Percentiles rank a stretch among this genome's conserved stretches.
Evolutionary conservation across 371 early-diverging fungal genomes (phyloP).

Genomic region (Sporodiniella umbellata): DNA sequence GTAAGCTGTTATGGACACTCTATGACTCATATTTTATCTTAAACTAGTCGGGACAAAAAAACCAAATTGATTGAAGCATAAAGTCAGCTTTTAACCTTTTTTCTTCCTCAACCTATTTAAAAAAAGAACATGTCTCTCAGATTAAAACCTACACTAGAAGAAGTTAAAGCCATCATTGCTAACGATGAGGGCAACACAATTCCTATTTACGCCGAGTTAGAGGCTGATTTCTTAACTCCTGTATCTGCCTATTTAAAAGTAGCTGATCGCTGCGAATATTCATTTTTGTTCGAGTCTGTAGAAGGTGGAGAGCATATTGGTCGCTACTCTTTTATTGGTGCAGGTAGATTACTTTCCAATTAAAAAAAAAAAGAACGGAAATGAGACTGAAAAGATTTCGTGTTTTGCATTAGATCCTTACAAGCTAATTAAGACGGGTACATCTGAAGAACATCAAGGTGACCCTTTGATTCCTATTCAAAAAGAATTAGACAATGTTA

Average conservation of each 20-base stretch:
- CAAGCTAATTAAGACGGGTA: conserved; percentile 78
- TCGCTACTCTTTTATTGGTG: conserved; percentile 93
- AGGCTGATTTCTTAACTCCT: conserved; percentile 92
- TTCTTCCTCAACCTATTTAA: neutral
- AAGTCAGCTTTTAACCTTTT: too few species aligned
- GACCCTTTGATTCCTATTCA: conserved; percentile 89
- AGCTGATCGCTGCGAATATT: conserved; percentile 72
- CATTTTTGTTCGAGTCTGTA: conserved; percentile 95
- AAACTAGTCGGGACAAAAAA: too few species aligned
- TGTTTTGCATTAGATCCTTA: too few species aligned
- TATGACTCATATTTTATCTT: too few species aligned
- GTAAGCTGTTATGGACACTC: too few species aligned
- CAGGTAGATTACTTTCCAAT: conserved; percentile 55
- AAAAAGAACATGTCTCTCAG: conserved; percentile 28
- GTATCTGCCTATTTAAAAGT: conserved; percentile 94
- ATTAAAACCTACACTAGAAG: conserved; percentile 68
- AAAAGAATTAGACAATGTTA: conserved; percentile 69
- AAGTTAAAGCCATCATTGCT: conserved; percentile 60
- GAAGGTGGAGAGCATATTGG: conserved; percentile 92
- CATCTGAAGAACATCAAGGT: conserved; percentile 64
- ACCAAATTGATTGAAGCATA: too few species aligned
- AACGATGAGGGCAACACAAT: conserved; percentile 74
- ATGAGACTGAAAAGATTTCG: too few species aligned
- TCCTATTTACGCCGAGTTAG: conserved; percentile 85
- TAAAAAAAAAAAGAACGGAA: too few species aligned